Conservation (phyloP, 192 early-diverging fungal species). For the Mycoemilia scoparia region DNA sequence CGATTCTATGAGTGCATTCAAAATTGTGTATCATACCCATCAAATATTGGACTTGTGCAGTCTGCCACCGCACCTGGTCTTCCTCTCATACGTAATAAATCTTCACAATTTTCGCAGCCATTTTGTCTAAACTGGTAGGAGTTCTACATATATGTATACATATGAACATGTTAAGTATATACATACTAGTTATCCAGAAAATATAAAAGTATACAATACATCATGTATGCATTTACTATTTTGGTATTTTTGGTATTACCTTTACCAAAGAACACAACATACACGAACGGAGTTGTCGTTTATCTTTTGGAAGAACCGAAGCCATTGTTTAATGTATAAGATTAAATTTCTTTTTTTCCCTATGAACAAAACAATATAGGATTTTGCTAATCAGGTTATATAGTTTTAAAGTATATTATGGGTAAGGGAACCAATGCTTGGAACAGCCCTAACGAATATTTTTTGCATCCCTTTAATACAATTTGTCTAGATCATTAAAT, state of each 20-base stretch:
- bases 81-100: conserved; percentile 46
- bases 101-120: conserved; percentile 76
- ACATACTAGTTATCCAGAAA: neutral
- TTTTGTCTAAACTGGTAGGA: conserved; percentile 42
- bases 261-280: conserved; percentile 63
- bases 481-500: too few relatives aligned
- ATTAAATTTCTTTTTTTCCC: too few relatives aligned
- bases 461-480: too few relatives aligned
- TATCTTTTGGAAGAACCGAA: conserved; percentile 36
- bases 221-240: conserved; percentile 24
- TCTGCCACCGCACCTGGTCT: conserved; percentile 42
- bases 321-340: too few relatives aligned
- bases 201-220: neutral
- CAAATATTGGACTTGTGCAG: conserved; percentile 61
- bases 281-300: conserved; percentile 59
- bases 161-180: neutral
- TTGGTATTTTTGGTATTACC: too few relatives aligned
- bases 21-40: too few relatives aligned
- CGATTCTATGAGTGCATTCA: neutral
- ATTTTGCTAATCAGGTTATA: too few relatives aligned
- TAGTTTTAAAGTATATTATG: too few relatives aligned
- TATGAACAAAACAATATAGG: too few relatives aligned
- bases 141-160: conserved; percentile 33
- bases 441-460: too few relatives aligned
- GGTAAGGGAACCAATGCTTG: too few relatives aligned